Evolutionary conservation across 257 asterid species (phyloP).

Genomic region (Primulina tabacum): DNA sequence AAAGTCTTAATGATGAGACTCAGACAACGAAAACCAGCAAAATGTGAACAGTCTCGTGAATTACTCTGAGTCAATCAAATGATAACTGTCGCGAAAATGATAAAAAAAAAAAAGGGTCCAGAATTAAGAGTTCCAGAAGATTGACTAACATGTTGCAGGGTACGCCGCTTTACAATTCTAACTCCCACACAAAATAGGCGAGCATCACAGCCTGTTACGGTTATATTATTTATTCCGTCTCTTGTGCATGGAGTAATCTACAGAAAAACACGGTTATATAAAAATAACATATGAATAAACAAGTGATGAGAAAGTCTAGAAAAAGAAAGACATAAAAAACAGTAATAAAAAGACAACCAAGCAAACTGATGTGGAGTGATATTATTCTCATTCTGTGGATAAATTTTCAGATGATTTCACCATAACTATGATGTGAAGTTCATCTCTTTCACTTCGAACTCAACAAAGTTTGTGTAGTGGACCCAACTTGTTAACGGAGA

Average conservation of each 20-base stretch:
- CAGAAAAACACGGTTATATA: slow-evolving; percentile 31
- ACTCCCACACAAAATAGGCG: slow-evolving; percentile 91
- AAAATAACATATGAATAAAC: slow-evolving; percentile 36
- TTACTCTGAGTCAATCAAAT: slow-evolving; percentile 16
- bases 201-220: slow-evolving; percentile 81
- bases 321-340: not conserved
- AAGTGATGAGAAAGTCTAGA: slow-evolving; percentile 14
- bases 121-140: slow-evolving; percentile 21
- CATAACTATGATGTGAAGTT: not conserved
- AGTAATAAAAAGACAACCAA: not conserved
- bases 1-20: too few species aligned
- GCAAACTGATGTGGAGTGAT: not conserved
- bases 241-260: slow-evolving; percentile 85
- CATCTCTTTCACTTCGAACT: not conserved
- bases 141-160: slow-evolving; percentile 69
- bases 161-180: slow-evolving; percentile 85
- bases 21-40: not conserved
- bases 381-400: not conserved
- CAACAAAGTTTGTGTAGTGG: not conserved
- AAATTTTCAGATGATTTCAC: slow-evolving; percentile 2
- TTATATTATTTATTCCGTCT: slow-evolving; percentile 91
- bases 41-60: not conserved
- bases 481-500: not conserved
- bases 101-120: not conserved
- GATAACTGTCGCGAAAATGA: not conserved